Conservation (phyloP, 2,329 filamentous ascomycete species). For the Xylaria sp. region DNA sequence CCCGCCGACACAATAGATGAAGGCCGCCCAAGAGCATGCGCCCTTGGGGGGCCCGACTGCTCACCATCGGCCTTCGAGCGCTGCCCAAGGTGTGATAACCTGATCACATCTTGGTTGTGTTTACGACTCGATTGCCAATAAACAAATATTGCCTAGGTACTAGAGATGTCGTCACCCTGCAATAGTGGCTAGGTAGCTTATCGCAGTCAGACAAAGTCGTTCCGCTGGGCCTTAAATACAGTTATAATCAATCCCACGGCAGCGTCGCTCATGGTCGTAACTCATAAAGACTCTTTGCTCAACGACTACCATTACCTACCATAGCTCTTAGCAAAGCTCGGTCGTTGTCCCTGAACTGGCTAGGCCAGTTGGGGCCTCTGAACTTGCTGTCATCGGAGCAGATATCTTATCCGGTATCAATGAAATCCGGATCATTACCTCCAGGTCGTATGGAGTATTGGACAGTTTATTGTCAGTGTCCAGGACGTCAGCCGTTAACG, state of each 20-base stretch:
- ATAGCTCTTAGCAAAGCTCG: conserved; percentile 1
- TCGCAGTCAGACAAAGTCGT: conserved; percentile 12
- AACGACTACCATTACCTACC: background rate
- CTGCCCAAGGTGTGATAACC: conserved; percentile 35
- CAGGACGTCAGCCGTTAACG: conserved; percentile 47
- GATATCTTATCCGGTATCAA: conserved; percentile 7
- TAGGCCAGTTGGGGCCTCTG: background rate
- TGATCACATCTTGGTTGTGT: conserved; percentile 41
- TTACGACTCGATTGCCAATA: conserved; percentile 44
- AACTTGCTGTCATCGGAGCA: conserved; percentile 9
- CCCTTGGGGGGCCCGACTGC: conserved; percentile 2
- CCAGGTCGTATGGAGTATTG: conserved; percentile 38
- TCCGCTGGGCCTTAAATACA: conserved; percentile 22
- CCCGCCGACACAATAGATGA: background rate
- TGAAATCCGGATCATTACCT: conserved; percentile 26
- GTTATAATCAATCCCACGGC: conserved; percentile 30
- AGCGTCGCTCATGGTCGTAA: conserved; percentile 21
- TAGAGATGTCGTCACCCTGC: conserved; percentile 18
- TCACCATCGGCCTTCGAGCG: conserved; percentile 9
- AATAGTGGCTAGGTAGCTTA: conserved; percentile 6
- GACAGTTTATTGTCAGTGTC: conserved; percentile 52
- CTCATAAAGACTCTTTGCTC: conserved; percentile 9
- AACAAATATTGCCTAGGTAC: conserved; percentile 37
- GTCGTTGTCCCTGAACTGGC: conserved; percentile 7
- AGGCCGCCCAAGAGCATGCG: conserved; percentile 1